Evolutionary conservation across 306 rosid genomes (phyloP).

Genomic region (Cicer cuneatum): DNA sequence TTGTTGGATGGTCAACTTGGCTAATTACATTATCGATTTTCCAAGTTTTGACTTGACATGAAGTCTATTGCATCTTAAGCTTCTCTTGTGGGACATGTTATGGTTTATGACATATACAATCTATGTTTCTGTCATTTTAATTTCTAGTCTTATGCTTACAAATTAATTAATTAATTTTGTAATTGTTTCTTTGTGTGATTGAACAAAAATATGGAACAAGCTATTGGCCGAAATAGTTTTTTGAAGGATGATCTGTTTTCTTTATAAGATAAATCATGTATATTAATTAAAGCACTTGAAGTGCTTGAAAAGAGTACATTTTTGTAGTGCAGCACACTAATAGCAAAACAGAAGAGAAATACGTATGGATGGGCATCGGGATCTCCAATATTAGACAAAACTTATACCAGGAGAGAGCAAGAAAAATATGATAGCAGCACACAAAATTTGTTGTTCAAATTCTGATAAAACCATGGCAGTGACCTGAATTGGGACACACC

Average conservation of each 20-base stretch:
- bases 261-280: not conserved
- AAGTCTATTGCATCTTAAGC: slow-evolving; percentile 50
- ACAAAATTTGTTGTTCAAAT: not conserved
- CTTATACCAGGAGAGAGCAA: not conserved
- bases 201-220: slow-evolving; percentile 42
- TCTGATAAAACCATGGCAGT: not conserved
- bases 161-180: slow-evolving; percentile 49
- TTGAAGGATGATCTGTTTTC: not conserved
- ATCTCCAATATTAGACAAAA: not conserved
- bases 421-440: not conserved
- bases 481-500: not conserved
- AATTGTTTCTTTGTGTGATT: slow-evolving; percentile 53
- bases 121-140: slow-evolving; percentile 56
- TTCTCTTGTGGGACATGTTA: slow-evolving; percentile 56
- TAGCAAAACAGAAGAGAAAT: too few species aligned
- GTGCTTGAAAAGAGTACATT: not conserved
- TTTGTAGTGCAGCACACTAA: too few species aligned
- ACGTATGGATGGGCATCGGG: not conserved
- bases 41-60: slow-evolving; percentile 56
- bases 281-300: not conserved
- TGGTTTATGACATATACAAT: slow-evolving; percentile 57
- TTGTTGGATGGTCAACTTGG: slow-evolving; percentile 59
- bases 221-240: not conserved
- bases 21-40: slow-evolving; percentile 45
- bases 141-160: slow-evolving; percentile 40